phyloP scores from a whole-genome alignment of 768 basidiomycete species.

The Glaciozyma antarctica region DNA sequence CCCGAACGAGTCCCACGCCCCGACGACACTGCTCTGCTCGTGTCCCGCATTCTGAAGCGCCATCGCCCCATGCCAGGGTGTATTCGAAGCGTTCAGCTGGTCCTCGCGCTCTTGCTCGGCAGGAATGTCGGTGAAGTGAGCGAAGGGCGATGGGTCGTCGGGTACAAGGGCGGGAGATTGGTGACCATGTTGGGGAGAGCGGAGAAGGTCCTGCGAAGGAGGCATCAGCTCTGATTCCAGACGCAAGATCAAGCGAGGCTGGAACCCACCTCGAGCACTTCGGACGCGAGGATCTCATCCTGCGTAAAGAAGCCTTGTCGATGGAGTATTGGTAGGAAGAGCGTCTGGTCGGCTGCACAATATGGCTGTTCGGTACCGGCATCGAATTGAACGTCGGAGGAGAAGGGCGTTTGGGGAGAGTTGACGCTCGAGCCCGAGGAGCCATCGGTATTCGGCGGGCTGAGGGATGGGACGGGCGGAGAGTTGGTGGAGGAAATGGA shows the following conservation, averaged over 20 bases:
- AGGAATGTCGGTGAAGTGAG: background rate
- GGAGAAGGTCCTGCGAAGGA: background rate
- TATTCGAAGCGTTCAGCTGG: background rate
- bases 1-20: background rate
- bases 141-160: background rate
- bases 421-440: background rate
- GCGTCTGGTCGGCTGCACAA: background rate
- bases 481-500: background rate
- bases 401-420: background rate
- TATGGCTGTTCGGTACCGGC: background rate
- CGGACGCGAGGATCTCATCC: conserved; percentile 29
- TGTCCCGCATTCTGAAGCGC: background rate
- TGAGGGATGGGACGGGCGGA: background rate
- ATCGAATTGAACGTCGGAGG: background rate
- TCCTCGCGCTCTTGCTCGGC: background rate
- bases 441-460: background rate
- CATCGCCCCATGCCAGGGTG: background rate
- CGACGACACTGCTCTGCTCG: background rate
- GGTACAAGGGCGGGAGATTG: background rate
- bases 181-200: background rate
- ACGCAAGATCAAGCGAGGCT: background rate
- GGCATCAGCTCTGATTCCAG: no score
- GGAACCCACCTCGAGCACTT: conserved; percentile 15
- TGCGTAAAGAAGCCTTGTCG: conserved; percentile 11
- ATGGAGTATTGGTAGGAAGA: background rate